These are phyloP conservation scores for Kalanchoe fedtschenkoi DNA, from an alignment of 164 flowering plant species.

Conservation along the genomic window DNA sequence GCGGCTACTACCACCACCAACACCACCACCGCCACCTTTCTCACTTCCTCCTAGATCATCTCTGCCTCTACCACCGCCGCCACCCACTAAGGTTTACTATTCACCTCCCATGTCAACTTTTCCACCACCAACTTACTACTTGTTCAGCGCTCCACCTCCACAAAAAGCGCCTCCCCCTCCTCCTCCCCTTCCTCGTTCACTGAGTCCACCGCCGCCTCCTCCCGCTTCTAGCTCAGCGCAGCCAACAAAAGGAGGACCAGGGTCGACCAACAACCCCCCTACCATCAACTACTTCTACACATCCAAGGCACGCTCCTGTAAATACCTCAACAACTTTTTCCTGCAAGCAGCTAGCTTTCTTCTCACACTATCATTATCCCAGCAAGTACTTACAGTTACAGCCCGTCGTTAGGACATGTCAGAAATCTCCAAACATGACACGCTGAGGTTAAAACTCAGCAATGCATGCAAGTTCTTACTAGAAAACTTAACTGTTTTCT, in stretches of 20 bases:
- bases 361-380: neutral
- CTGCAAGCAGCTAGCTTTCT: neutral
- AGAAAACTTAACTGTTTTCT: too few species aligned
- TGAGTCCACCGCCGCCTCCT: neutral
- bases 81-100: too few species aligned
- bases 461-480: too few species aligned
- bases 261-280: too few species aligned
- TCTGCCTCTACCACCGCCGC: neutral
- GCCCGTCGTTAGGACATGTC: too few species aligned
- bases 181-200: neutral
- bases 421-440: too few species aligned
- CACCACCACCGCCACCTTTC: neutral
- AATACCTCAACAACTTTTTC: neutral
- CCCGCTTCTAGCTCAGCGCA: too few species aligned
- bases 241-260: too few species aligned
- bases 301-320: neutral
- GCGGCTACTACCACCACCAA: neutral
- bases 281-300: slow-evolving; percentile 2
- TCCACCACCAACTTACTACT: too few species aligned
- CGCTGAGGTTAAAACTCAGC: too few species aligned
- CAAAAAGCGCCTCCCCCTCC: neutral
- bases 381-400: too few species aligned
- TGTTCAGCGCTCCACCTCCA: neutral
- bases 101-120: neutral
- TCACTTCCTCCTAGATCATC: neutral